These are phyloP conservation scores for Globisporangium cederbergense DNA, from an alignment of 352 stramenopile genomes.

Conservation along the genomic window DNA sequence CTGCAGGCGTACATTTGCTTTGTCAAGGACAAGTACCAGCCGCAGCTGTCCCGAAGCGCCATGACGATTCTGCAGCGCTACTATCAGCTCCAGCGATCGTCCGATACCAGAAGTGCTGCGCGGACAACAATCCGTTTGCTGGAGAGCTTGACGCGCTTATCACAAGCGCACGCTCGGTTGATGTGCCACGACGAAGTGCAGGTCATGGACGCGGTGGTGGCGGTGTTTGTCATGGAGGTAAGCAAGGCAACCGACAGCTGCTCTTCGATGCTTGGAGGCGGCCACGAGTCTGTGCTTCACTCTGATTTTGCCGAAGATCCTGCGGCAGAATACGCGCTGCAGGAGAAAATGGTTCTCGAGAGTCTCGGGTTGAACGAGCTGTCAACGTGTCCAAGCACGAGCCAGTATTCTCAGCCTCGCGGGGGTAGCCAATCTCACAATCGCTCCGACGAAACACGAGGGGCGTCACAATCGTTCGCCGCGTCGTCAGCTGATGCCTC, in stretches of 20 bases:
- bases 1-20: conserved; percentile 92
- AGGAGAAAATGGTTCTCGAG: conserved; percentile 70
- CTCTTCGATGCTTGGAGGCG: conserved; percentile 50
- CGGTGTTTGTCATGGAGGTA: conserved; percentile 77
- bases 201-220: conserved; percentile 74
- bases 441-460: conserved; percentile 1
- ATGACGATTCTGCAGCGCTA: conserved; percentile 89
- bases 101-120: conserved; percentile 55
- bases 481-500: conserved; percentile 1
- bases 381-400: conserved; percentile 26
- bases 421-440: not conserved
- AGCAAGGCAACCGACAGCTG: conserved; percentile 65
- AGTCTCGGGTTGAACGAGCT: conserved; percentile 59
- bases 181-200: conserved; percentile 68
- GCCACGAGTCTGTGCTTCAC: conserved; percentile 62
- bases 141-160: conserved; percentile 92
- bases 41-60: conserved; percentile 72
- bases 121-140: conserved; percentile 93
- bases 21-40: conserved; percentile 87
- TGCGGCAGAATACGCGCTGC: conserved; percentile 52
- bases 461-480: not conserved
- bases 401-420: conserved; percentile 13
- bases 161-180: conserved; percentile 89
- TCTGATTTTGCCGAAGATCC: conserved; percentile 65
- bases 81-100: conserved; percentile 82